These are phyloP conservation scores for Perkinsus olseni DNA, from an alignment of 169 alveolate species.

Conservation along the genomic window DNA sequence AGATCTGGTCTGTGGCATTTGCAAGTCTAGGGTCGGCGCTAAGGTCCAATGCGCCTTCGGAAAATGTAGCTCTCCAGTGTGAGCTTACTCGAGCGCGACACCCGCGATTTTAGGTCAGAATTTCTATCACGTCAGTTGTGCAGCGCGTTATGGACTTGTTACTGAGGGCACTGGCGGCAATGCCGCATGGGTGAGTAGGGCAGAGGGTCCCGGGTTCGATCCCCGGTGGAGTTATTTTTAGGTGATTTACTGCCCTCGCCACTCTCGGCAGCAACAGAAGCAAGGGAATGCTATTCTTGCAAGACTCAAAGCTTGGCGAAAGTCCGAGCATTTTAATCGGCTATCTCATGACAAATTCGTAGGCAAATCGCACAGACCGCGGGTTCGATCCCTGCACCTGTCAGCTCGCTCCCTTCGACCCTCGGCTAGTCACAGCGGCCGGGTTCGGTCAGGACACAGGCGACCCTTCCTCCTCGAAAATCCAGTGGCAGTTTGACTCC, in stretches of 20 bases:
- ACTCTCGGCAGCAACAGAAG: background rate
- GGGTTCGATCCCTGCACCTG: background rate
- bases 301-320: background rate
- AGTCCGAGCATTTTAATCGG: background rate
- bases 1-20: background rate
- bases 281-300: background rate
- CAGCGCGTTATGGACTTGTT: background rate
- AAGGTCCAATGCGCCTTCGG: background rate
- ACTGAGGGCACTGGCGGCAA: background rate
- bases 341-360: background rate
- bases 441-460: background rate
- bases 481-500: background rate
- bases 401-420: background rate
- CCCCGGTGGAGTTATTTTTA: background rate
- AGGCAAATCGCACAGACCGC: background rate
- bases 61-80: background rate
- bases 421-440: background rate
- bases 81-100: background rate
- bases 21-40: background rate
- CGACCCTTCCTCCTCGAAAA: background rate
- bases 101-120: background rate
- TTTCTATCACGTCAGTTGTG: background rate
- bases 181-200: background rate
- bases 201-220: background rate
- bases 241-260: background rate